phyloP scores from a whole-genome alignment of 2,329 filamentous ascomycete species.

The Orbilia javanica region DNA sequence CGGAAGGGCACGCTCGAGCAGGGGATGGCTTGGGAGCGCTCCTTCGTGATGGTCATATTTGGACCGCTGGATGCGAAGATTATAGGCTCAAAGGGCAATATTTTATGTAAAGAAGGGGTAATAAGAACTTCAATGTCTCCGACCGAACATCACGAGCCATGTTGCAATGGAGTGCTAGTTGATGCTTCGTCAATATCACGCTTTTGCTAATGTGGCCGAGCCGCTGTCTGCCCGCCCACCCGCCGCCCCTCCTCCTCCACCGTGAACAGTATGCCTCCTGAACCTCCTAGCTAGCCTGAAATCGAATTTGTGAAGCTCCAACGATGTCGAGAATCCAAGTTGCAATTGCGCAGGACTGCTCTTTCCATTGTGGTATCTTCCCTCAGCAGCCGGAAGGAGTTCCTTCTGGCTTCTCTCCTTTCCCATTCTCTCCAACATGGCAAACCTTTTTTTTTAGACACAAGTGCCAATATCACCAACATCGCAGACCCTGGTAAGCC shows the following conservation, averaged over 20 bases:
- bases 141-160: slow-evolving; percentile 34
- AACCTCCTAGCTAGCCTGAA: neutral
- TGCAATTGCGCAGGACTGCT: neutral
- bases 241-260: neutral
- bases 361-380: neutral
- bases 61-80: slow-evolving; percentile 17
- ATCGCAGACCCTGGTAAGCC: neutral
- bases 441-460: neutral
- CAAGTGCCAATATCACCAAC: neutral
- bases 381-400: neutral
- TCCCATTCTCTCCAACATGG: neutral
- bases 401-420: neutral
- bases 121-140: slow-evolving; percentile 33
- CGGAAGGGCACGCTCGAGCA: slow-evolving; percentile 22
- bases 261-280: too few relatives aligned
- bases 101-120: slow-evolving; percentile 53
- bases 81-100: slow-evolving; percentile 22
- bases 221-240: neutral
- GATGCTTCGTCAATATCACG: slow-evolving; percentile 30
- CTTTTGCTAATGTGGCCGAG: neutral
- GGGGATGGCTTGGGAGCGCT: slow-evolving; percentile 18
- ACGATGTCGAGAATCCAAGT: neutral
- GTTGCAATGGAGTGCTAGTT: too few relatives aligned
- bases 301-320: neutral
- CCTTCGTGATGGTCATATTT: slow-evolving; percentile 19